Evolutionary conservation across 768 basidiomycete genomes (phyloP), one percentile per base, ranked within the genome.

Genomic region (Leucocoprinus birnbaumii): DNA sequence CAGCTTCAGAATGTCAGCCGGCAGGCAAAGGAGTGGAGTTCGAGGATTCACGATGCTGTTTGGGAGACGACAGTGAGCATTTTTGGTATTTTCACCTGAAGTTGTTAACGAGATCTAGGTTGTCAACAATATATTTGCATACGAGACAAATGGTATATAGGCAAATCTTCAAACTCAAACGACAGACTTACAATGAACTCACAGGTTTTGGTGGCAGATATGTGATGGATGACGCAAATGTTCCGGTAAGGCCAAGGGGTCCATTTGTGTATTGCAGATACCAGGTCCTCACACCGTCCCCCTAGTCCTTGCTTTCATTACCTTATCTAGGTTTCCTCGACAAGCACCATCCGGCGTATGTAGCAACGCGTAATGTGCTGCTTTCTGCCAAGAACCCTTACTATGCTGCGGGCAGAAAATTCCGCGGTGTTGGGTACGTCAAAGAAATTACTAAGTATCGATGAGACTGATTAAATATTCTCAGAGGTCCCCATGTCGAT

Each of bases 181-280:
- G 18, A 21, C 9, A 7, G 48, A 34, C 40, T 18, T 24, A 43
- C 21, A 8, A 13, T 18, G 3, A 46, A 22, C 19, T 24, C 53
- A 13, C 57, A 85, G 84, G 87, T 7, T 77, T 86, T 48, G 86
- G 89, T 31, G 79, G 83, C 9, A 73, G 82, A 54, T 89, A 89
- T 66, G 80, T 89, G 18, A 91, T 91, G 89, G 89, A 91, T 60
- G 89, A 91, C 60, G 89, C 89, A 5, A 91, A 91, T 59, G 89
- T 91, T 41, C 89, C 89, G 3, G 87, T 89, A 66, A 61, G 84
- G 40, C 25, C n/a, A 46, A 34, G 25, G 14, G 31, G 19, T 48
- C 37, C 42, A 9, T 18, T n/a, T 16, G 42, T 13, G 19, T 16
- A 45, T 26, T 19, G 9, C 16, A 24, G 31, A 45, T n/a, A 24